phyloP scores from a whole-genome alignment of 176 grass and related monocot genomes.

The Zoysia japonica region DNA sequence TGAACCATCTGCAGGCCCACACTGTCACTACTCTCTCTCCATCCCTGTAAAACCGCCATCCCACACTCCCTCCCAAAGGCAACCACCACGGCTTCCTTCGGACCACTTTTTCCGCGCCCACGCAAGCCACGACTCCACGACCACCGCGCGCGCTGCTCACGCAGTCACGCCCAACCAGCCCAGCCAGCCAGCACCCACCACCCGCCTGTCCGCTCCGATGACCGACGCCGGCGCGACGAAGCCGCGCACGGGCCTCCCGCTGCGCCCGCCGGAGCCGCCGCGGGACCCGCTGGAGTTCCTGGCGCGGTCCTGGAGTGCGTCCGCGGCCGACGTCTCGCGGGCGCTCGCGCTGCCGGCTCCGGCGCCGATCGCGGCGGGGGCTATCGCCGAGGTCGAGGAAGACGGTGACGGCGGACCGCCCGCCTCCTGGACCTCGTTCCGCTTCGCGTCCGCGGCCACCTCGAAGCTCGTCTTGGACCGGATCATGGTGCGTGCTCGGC shows the following conservation, averaged over 20 bases:
- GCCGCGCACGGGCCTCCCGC: constrained; percentile 9
- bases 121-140: neutral
- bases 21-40: too few species aligned
- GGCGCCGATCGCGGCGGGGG: neutral
- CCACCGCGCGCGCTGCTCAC: neutral
- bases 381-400: constrained; percentile 63
- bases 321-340: constrained; percentile 66
- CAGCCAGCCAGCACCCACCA: neutral
- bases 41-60: too few species aligned
- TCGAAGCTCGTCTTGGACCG: constrained; percentile 90
- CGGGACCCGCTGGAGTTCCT: constrained; percentile 85
- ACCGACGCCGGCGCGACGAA: neutral
- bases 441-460: constrained; percentile 84
- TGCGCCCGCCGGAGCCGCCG: constrained; percentile 49
- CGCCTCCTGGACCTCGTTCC: constrained; percentile 74
- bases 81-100: too few species aligned
- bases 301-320: constrained; percentile 85
- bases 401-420: constrained; percentile 43
- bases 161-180: constrained; percentile 15
- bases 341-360: constrained; percentile 20
- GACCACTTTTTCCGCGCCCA: neutral
- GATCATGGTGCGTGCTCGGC: constrained; percentile 41
- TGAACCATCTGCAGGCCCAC: too few species aligned
- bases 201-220: constrained; percentile 10
- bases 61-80: too few species aligned